Conservation (phyloP, 1,139 yeast species). For the Saccharomycopsis crataegensis region DNA sequence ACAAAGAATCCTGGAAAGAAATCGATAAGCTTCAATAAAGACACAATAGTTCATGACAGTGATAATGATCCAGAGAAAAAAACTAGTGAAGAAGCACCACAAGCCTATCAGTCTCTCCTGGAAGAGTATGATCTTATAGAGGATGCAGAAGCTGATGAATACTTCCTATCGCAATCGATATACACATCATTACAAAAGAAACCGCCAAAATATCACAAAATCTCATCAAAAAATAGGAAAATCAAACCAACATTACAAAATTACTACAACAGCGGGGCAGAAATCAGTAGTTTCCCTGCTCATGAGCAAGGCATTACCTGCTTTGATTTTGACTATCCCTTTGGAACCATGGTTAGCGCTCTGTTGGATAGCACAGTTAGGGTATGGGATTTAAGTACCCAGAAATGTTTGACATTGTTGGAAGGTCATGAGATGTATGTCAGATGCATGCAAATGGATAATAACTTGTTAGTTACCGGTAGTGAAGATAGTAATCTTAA, state of each 20-base stretch:
- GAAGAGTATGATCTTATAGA: constrained; percentile 20
- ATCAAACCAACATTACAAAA: constrained; percentile 56
- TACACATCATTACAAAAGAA: constrained; percentile 32
- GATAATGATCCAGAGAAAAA: background rate
- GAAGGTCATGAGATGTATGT: constrained; percentile 53
- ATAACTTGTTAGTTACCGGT: constrained; percentile 48
- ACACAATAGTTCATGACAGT: background rate
- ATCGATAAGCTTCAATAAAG: background rate
- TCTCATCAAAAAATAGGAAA: constrained; percentile 32
- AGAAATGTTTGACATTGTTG: constrained; percentile 38
- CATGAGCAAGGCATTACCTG: constrained; percentile 46
- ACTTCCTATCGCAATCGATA: constrained; percentile 28
- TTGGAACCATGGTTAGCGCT: constrained; percentile 70
- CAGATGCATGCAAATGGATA: constrained; percentile 50
- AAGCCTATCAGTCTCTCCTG: constrained; percentile 2
- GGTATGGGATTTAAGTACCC: constrained; percentile 65
- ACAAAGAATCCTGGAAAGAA: constrained; percentile 13
- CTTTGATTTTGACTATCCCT: constrained; percentile 61
- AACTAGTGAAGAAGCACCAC: background rate
- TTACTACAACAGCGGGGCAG: constrained; percentile 50
- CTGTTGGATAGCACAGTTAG: constrained; percentile 73
- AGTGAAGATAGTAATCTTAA: constrained; percentile 54
- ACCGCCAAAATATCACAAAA: constrained; percentile 26
- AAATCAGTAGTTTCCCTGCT: constrained; percentile 43
- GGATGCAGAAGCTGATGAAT: constrained; percentile 23